These are phyloP conservation scores for Tetrapisispora nanseiensis DNA, from an alignment of 805 yeast species.

Conservation along the genomic window DNA sequence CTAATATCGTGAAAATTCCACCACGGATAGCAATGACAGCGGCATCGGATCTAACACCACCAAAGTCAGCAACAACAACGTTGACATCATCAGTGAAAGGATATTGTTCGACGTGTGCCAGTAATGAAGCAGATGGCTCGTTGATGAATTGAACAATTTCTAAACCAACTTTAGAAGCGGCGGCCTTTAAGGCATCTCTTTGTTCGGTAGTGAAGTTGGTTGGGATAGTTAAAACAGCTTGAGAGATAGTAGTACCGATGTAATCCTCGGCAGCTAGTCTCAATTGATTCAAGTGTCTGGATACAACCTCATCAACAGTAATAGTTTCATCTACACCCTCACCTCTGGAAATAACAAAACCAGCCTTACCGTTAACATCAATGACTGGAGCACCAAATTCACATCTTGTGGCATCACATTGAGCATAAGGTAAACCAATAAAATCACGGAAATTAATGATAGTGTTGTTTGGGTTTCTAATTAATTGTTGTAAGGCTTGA, in stretches of 20 bases:
- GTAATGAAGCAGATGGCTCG: conserved; percentile 86
- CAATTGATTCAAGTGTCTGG: conserved; percentile 75
- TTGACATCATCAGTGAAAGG: conserved; percentile 22
- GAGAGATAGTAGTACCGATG: conserved; percentile 70
- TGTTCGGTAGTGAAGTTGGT: not conserved
- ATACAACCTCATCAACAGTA: conserved; percentile 66
- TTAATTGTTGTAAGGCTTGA: conserved; percentile 85
- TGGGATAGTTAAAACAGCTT: conserved; percentile 51
- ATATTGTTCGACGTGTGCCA: conserved; percentile 62
- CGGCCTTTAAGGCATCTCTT: conserved; percentile 12
- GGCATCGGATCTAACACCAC: conserved; percentile 92
- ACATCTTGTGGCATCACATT: conserved; percentile 58
- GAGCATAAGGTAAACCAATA: conserved; percentile 63
- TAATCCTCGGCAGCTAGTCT: conserved; percentile 87
- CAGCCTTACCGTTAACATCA: conserved; percentile 49
- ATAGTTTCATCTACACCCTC: conserved; percentile 45
- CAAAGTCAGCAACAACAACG: conserved; percentile 85
- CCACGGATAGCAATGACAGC: conserved; percentile 91
- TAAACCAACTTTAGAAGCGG: conserved; percentile 67
- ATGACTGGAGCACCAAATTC: conserved; percentile 41
- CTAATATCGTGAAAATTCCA: conserved; percentile 80
- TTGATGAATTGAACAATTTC: conserved; percentile 77
- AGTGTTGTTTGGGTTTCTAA: conserved; percentile 84
- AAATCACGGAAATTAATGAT: conserved; percentile 88
- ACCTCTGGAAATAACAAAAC: conserved; percentile 46